These are phyloP conservation scores for Cylindrodendrum hubeiense DNA, from an alignment of 2,329 filamentous ascomycete species.

Conservation along the genomic window DNA sequence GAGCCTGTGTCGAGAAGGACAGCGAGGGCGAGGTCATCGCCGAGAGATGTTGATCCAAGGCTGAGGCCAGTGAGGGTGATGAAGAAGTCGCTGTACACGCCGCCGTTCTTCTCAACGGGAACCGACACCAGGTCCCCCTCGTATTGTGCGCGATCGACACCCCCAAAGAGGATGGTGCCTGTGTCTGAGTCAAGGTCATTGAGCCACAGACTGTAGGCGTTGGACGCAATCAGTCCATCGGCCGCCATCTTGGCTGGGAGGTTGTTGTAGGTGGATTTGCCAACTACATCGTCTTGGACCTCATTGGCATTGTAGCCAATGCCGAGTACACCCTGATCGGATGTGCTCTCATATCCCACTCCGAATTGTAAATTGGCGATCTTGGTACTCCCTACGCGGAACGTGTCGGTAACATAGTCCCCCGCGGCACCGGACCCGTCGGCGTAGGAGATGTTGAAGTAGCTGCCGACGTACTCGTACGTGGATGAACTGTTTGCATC, in stretches of 20 bases:
- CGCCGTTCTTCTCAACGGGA: slow-evolving; percentile 70
- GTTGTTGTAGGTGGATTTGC: slow-evolving; percentile 72
- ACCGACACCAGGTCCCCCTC: slow-evolving; percentile 73
- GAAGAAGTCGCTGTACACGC: slow-evolving; percentile 71
- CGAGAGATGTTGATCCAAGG: slow-evolving; percentile 57
- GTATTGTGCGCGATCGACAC: slow-evolving; percentile 77
- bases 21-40: slow-evolving; percentile 64
- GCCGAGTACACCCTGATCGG: slow-evolving; percentile 81
- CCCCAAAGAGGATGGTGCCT: slow-evolving; percentile 80
- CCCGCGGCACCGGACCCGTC: slow-evolving; percentile 83
- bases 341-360: slow-evolving; percentile 74
- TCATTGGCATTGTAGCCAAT: slow-evolving; percentile 88
- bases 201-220: slow-evolving; percentile 81
- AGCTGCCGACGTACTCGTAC: slow-evolving; percentile 77
- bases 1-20: slow-evolving; percentile 80
- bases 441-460: slow-evolving; percentile 90
- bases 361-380: slow-evolving; percentile 76
- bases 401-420: slow-evolving; percentile 83
- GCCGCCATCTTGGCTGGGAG: slow-evolving; percentile 74
- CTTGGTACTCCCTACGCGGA: slow-evolving; percentile 68
- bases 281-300: slow-evolving; percentile 73
- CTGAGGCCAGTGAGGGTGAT: slow-evolving; percentile 75
- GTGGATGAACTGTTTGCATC: slow-evolving; percentile 79
- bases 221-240: slow-evolving; percentile 71
- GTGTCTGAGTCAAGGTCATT: slow-evolving; percentile 76